Base-by-base conservation (phyloP, 345 rosid genomes). In the Stellera chamaejasme region DNA sequence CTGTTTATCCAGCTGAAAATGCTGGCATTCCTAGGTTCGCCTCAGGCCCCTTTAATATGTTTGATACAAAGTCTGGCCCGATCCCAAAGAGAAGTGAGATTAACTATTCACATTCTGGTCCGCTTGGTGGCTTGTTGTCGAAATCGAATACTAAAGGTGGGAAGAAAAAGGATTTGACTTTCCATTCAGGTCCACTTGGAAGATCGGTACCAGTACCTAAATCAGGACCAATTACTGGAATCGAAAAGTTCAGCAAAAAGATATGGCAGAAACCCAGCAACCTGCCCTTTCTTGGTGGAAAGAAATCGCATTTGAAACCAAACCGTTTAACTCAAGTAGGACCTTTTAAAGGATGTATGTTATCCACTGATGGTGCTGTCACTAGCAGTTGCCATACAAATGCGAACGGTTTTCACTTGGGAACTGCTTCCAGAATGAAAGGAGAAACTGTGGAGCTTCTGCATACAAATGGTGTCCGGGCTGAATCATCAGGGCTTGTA, bases 291-390 rank as follows among this genome's bases (percentile, higher is more conserved):
- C 59, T 77, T 50, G 60, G 51, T 0, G 72, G 76, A 47, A 86
- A 78, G 71, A 88, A 82, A 67, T 66, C 74, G 3, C 76, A 64
- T 27, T 54, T 66, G 1, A 82, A 76, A 69, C 50, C 72, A 43
- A 83, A 76, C 66, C 81, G 78, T 12, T 70, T 76, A 66, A 77
- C 88, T 68, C 86, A 85, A 67, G 84, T 80, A 54, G 99, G 96
- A 49, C 96, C 99, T n/a, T 77, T 88, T 66, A 93, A 80, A 75
- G 94, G 94, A 43, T 75, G 87, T 75, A 64, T 72, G 74, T 65
- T 72, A 58, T 79, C 73, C 54, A 54, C 77, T 8, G 77, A 79
- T 16, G 62, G 71, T 48, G 65, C 72, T 9, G 58, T 80, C 15
- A 69, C 75, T 9, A 76, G 66, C 64, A 74, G 77, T 65, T 68